Evolutionary conservation across 116 monocot species (phyloP), one percentile per base, ranked within the genome.

Genomic region (Cymodocea nodosa): DNA sequence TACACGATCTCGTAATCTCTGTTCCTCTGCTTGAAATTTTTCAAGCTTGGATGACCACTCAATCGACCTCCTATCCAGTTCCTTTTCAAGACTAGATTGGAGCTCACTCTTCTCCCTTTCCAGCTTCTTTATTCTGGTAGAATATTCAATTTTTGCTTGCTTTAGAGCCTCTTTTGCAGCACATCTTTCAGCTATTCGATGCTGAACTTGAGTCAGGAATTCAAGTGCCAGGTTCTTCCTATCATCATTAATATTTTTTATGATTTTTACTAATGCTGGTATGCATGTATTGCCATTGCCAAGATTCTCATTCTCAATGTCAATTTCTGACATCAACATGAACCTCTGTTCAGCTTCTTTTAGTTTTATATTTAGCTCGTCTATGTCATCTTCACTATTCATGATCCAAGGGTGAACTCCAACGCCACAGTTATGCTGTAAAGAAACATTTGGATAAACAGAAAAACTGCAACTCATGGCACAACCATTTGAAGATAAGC

Each of bases 51-150:
- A 23, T 56, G 82, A 86, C 86, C 84, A 89, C 18, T 82, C 84
- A 23, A 18, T 69, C 30, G 84, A 87, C 68, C 94, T 89, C 79
- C 89, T 82, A 35, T 94, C 94, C 50, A 94, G 37, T 69, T 94
- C 89, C 75, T 73, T 84, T 71, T 94, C 89, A 48, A 94, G 71
- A 65, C 55, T 75, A 18, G 64, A 77, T 50, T 89, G 82, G 71
- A 94, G 62, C 34, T 89, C 87, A 72, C 48, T 76, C 73, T 87
- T 94, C 70, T 94, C 94, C 68, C 75, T 82, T 67, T 87, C 86
- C 48, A 89, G 56, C 71, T 84, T 94, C 75, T 82, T 78, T 18
- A 82, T 87, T 75, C 80, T 75, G 15, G 75, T 75, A 63, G 78
- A 80, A 53, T 87, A 62, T 34, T 89, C 86, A 25, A 71, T 50